These are phyloP conservation scores for Ocimum tenuiflorum DNA, from an alignment of 257 asterid species.

Conservation along the genomic window DNA sequence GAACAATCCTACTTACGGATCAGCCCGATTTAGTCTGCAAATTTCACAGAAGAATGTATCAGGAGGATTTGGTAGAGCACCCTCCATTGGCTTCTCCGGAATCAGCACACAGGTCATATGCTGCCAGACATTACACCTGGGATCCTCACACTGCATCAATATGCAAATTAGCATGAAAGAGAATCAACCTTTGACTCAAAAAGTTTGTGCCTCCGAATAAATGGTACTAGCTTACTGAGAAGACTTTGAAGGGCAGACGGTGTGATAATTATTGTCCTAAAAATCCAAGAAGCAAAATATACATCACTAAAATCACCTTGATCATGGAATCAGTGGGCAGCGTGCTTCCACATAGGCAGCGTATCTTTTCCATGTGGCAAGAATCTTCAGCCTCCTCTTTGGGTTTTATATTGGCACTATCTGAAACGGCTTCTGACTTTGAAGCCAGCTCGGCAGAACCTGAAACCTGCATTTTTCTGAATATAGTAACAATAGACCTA, in stretches of 20 bases:
- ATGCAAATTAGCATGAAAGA: conserved; percentile 9
- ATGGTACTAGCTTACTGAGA: conserved; percentile 4
- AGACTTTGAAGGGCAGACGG: not conserved
- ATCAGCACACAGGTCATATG: conserved; percentile 79
- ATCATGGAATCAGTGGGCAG: conserved; percentile 70
- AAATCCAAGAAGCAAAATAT: conserved; percentile 9
- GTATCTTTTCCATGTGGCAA: conserved; percentile 56
- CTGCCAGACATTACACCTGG: conserved; percentile 78
- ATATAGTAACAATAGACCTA: conserved; percentile 15
- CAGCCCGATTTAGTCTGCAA: conserved; percentile 87
- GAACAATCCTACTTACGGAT: conserved; percentile 64
- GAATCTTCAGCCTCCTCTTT: conserved; percentile 69
- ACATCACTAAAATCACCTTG: conserved; percentile 61
- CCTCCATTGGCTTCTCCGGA: conserved; percentile 76
- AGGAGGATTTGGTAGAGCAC: conserved; percentile 55
- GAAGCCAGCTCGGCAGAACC: conserved; percentile 79
- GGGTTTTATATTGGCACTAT: conserved; percentile 38
- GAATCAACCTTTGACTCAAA: not conserved
- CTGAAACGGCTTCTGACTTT: conserved; percentile 64
- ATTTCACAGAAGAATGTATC: conserved; percentile 76
- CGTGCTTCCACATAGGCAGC: conserved; percentile 82
- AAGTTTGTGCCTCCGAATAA: conserved; percentile 5
- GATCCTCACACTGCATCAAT: conserved; percentile 83
- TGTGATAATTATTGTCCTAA: conserved; percentile 3
- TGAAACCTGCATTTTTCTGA: conserved; percentile 88